phyloP scores from a whole-genome alignment of 805 yeast species.

The Hanseniaspora mollemarum region DNA sequence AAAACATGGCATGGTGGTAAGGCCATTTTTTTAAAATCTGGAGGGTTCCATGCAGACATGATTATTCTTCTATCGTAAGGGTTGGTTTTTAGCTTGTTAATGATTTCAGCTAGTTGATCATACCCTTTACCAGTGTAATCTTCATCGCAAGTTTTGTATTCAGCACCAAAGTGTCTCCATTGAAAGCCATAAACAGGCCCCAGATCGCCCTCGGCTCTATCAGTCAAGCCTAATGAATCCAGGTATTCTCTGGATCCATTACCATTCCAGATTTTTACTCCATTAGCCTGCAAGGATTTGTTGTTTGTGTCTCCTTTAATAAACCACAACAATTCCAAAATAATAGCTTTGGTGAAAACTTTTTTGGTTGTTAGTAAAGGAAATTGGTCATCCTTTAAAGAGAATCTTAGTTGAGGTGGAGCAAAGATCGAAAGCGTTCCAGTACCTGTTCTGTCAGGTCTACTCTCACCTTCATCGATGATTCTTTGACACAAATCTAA shows the following conservation, averaged over 20 bases:
- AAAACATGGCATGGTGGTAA: constrained; percentile 97
- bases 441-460: constrained; percentile 96
- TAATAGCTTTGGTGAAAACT: constrained; percentile 79
- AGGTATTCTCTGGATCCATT: constrained; percentile 88
- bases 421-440: constrained; percentile 87
- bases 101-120: constrained; percentile 76
- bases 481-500: constrained; percentile 69
- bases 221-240: constrained; percentile 66
- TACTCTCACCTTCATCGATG: constrained; percentile 71
- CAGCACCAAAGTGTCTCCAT: constrained; percentile 98
- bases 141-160: constrained; percentile 72
- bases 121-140: constrained; percentile 81
- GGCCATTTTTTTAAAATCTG: constrained; percentile 89
- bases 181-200: constrained; percentile 99
- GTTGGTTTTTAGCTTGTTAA: constrained; percentile 65
- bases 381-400: constrained; percentile 55
- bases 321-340: constrained; percentile 89
- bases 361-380: constrained; percentile 89
- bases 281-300: constrained; percentile 59
- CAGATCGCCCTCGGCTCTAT: constrained; percentile 82
- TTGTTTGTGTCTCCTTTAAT: constrained; percentile 84
- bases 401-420: constrained; percentile 88
- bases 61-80: constrained; percentile 94
- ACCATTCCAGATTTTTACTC: constrained; percentile 98
- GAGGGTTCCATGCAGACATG: constrained; percentile 97